phyloP scores from a whole-genome alignment of 2,329 filamentous ascomycete genomes.

The Aspergillus candidus region DNA sequence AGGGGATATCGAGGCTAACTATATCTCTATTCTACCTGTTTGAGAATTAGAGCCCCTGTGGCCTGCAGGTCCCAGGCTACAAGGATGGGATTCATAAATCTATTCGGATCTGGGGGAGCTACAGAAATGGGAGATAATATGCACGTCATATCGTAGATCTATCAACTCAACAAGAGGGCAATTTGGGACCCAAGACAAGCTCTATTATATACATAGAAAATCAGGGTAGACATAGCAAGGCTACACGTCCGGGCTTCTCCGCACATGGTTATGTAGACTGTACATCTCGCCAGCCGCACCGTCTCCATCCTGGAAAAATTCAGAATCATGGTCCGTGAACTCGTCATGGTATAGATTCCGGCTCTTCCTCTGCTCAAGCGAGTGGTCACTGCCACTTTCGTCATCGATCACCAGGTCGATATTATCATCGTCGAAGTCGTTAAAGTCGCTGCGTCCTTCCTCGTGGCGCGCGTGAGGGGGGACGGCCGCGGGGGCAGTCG shows the following conservation, averaged over 20 bases:
- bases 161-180: too few species aligned
- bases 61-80: too few species aligned
- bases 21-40: too few species aligned
- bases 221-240: neutral
- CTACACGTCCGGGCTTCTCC: slow-evolving; percentile 8
- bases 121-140: too few species aligned
- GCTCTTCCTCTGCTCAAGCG: slow-evolving; percentile 17
- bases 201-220: too few species aligned
- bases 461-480: slow-evolving; percentile 38
- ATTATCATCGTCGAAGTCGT: slow-evolving; percentile 35
- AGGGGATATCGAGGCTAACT: too few species aligned
- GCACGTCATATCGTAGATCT: too few species aligned
- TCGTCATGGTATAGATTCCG: slow-evolving; percentile 48
- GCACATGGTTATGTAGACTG: slow-evolving; percentile 35
- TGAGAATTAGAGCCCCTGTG: too few species aligned
- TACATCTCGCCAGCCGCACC: slow-evolving; percentile 35
- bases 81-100: too few species aligned
- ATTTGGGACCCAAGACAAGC: too few species aligned
- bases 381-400: slow-evolving; percentile 32
- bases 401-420: slow-evolving; percentile 42
- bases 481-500: slow-evolving; percentile 35
- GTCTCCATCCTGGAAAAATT: slow-evolving; percentile 41
- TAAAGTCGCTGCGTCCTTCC: slow-evolving; percentile 39
- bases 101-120: too few species aligned
- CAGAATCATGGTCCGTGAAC: slow-evolving; percentile 49